These are phyloP conservation scores for Funneliformis mosseae DNA, from an alignment of 192 early-diverging fungal species.

Conservation along the genomic window DNA sequence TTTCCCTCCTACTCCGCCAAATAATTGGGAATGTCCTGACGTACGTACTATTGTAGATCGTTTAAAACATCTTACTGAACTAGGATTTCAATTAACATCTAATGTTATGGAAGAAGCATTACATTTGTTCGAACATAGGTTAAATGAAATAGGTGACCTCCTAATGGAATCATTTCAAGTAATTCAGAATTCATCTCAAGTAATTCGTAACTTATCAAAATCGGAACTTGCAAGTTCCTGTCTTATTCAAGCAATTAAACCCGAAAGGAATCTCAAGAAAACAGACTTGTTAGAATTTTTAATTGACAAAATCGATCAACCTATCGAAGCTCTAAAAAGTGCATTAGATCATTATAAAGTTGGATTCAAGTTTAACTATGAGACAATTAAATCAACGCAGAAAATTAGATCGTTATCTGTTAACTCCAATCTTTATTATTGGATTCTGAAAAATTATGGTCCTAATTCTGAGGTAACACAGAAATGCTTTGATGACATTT, in stretches of 20 bases:
- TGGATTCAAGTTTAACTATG: background rate
- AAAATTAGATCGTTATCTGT: background rate
- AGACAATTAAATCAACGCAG: background rate
- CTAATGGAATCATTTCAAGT: background rate
- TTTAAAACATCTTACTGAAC: background rate
- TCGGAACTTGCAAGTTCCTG: background rate
- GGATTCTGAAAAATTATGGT: background rate
- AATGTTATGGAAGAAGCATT: constrained; percentile 9
- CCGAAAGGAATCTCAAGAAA: background rate
- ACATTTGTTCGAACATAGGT: background rate
- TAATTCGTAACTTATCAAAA: background rate
- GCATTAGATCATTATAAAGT: too few relatives aligned
- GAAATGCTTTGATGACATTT: background rate
- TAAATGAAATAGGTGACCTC: background rate
- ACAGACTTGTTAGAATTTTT: background rate
- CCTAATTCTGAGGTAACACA: background rate
- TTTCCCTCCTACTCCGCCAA: constrained; percentile 5
- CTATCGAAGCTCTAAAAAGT: too few relatives aligned
- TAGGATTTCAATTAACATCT: constrained; percentile 9
- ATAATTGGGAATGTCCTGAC: constrained; percentile 11
- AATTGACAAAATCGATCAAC: too few relatives aligned
- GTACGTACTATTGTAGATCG: background rate
- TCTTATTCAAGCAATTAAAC: background rate
- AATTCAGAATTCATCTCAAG: background rate
- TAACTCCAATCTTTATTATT: background rate